Evolutionary conservation across 169 alveolate species (phyloP).

Genomic region (Toxoplasma gondii): DNA sequence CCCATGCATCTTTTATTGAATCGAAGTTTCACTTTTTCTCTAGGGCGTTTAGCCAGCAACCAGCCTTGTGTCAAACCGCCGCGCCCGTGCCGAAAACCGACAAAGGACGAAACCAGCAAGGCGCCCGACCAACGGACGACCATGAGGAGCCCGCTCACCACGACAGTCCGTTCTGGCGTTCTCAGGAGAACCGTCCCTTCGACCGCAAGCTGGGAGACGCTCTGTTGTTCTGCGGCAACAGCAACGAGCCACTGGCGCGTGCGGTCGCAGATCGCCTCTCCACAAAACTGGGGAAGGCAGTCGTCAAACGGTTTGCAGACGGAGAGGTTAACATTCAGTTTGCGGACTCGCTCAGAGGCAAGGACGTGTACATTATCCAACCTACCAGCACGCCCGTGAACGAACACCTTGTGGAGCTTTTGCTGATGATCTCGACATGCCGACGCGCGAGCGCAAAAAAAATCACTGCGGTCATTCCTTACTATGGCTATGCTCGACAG

Average conservation of each 20-base stretch:
- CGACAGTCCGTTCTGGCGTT: conserved; percentile 68
- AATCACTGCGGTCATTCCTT: conserved; percentile 96
- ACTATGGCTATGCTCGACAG: conserved; percentile 95
- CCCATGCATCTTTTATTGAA: background rate
- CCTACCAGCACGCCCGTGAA: conserved; percentile 97
- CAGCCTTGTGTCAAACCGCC: background rate
- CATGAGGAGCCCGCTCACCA: background rate
- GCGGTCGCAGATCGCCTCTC: conserved; percentile 65
- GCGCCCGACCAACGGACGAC: background rate
- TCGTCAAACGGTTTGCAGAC: conserved; percentile 66
- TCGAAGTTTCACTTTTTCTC: background rate
- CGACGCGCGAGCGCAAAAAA: conserved; percentile 94
- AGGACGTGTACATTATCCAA: conserved; percentile 93
- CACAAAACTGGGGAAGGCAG: conserved; percentile 58
- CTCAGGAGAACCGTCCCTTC: conserved; percentile 62
- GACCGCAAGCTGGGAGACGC: conserved; percentile 66
- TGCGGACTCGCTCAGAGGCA: conserved; percentile 90
- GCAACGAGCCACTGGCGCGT: conserved; percentile 59
- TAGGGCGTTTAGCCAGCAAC: background rate
- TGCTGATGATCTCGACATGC: conserved; percentile 94
- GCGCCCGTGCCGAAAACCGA: background rate
- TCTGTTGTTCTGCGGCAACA: conserved; percentile 60
- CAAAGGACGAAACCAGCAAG: background rate
- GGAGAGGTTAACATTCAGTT: conserved; percentile 81
- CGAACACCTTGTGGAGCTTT: conserved; percentile 94